Base-by-base conservation (phyloP, 495 filamentous ascomycete species). In the Neurospora cerealis region DNA sequence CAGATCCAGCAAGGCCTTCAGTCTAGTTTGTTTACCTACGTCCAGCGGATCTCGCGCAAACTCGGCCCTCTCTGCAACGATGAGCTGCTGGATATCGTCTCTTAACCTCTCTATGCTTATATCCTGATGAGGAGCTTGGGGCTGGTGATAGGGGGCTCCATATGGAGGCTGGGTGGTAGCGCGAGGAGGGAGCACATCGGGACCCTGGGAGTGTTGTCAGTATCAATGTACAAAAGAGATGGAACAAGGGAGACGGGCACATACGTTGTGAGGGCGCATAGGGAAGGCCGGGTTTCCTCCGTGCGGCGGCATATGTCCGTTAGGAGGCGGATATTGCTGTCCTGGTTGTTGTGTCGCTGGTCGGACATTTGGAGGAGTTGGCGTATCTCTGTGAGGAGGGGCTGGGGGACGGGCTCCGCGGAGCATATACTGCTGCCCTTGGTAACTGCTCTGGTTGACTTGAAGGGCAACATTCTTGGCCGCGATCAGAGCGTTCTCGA, bases 401-500 rank as follows among this genome's bases (percentile, higher is more conserved):
- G 54, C 88, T 79, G 80, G 80, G 37, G 86, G 86, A 66, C 91
- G 88, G 46, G 81, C 83, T 73, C 89, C 89, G 28, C 84, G 85
- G 72, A 91, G 83, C 10, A 90, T 78, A 69, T 93, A 90, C 70
- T 89, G 88, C 75, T 92, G 91, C 48, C 84, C 84, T 74, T 89
- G 87, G 72, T 86, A 84, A 73, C 90, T 87, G 46, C 87, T 88
- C 78, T 93, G 91, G 74, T 93, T 89, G 69, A 89, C 87, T 72
- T 93, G 89, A 71, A 93, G 81, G 70, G 91, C 89, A 19, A 89
- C 91, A 10, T 93, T 96, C 73, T 92, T 89, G 8, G 92, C 92
- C 80, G 94, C 97, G 79, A 97, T 93, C 73, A 99, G 85, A 19
- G 95, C 93, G 83, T 91, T 97, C 80, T 99, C 96, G 76, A 99